Evolutionary conservation across 352 stramenopile species (phyloP).

Genomic region (Phytophthora macrochlamydospora): DNA sequence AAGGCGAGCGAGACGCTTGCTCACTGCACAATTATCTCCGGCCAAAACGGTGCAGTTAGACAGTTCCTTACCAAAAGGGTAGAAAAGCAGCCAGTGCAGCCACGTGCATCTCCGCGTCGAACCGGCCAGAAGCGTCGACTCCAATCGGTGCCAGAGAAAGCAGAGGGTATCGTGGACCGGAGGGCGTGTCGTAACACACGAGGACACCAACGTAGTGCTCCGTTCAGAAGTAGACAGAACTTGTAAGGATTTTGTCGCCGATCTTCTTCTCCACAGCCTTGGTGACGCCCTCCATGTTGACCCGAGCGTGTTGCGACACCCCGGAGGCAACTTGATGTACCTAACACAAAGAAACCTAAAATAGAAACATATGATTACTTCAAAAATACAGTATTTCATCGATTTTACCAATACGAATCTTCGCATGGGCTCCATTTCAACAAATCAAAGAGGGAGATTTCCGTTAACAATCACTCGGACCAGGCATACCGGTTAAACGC

Average conservation of each 20-base stretch:
- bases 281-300: constrained; percentile 2
- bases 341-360: not conserved
- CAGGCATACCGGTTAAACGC: constrained; percentile 11
- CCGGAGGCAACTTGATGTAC: constrained; percentile 3
- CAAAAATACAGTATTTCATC: not conserved
- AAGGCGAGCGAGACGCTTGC: constrained; percentile 5
- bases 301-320: constrained; percentile 9
- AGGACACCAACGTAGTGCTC: constrained; percentile 10
- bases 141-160: constrained; percentile 8
- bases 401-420: not conserved
- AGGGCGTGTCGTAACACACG: constrained; percentile 8
- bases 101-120: constrained; percentile 1
- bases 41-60: constrained; percentile 15
- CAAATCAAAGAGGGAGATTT: constrained; percentile 13
- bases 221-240: not conserved
- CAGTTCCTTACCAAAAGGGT: constrained; percentile 7
- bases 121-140: not conserved
- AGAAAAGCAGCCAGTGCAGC: not conserved
- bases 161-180: constrained; percentile 1
- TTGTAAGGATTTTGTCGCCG: not conserved
- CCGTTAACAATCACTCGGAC: constrained; percentile 3
- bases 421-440: constrained; percentile 7
- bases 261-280: constrained; percentile 1
- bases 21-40: constrained; percentile 11
- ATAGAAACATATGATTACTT: not conserved